These are phyloP conservation scores for Condylostoma magnum DNA, from an alignment of 169 alveolate genomes.

Conservation along the genomic window DNA sequence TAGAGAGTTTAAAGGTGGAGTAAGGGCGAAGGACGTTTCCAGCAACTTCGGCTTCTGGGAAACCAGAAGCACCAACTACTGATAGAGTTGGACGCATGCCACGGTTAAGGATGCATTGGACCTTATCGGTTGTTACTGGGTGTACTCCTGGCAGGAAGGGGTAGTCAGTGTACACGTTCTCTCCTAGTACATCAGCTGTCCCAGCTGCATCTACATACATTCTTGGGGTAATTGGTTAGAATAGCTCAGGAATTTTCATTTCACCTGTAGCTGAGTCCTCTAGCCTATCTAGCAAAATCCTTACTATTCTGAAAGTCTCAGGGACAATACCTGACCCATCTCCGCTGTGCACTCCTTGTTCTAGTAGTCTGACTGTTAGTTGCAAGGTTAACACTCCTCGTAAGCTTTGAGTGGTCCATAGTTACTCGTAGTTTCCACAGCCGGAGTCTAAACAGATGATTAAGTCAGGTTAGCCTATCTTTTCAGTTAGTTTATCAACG, in stretches of 20 bases:
- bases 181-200: conserved; percentile 54
- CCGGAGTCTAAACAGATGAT: conserved; percentile 80
- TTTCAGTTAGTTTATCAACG: conserved; percentile 46
- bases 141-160: conserved; percentile 43
- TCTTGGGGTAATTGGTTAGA: conserved; percentile 57
- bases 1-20: conserved; percentile 53
- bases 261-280: conserved; percentile 73
- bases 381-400: conserved; percentile 64
- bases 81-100: conserved; percentile 66
- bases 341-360: conserved; percentile 78
- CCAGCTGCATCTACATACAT: conserved; percentile 56
- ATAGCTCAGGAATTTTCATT: conserved; percentile 41
- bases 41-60: conserved; percentile 66
- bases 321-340: conserved; percentile 84
- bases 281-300: conserved; percentile 65
- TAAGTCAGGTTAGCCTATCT: conserved; percentile 65
- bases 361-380: conserved; percentile 57
- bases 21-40: conserved; percentile 80
- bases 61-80: conserved; percentile 69
- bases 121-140: conserved; percentile 43
- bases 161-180: conserved; percentile 29
- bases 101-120: conserved; percentile 30
- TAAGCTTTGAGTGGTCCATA: conserved; percentile 79
- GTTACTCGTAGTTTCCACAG: conserved; percentile 51
- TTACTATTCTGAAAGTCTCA: conserved; percentile 68